Evolutionary conservation across 495 filamentous ascomycete species (phyloP), one percentile per base, ranked within the genome.

Genomic region (Mytilinidion resinicola): DNA sequence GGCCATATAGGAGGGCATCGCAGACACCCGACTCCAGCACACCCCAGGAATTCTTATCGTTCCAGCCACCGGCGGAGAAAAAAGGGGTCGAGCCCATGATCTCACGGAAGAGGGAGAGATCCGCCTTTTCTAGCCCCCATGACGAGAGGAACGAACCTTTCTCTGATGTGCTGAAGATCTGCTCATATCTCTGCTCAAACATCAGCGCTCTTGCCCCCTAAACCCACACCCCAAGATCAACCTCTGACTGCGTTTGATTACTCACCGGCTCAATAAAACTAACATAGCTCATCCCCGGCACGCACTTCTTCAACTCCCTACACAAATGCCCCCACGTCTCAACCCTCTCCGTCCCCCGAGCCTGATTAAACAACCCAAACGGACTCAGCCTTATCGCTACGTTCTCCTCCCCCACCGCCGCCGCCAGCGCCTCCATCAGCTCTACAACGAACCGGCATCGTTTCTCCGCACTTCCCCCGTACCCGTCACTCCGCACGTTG

Each of bases 251-350:
- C 43, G 8, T 30, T 6, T 30, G 30, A 20, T 15, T 20, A 67
- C 72, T 57, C 65, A 77, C 74, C 51, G 78, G 76, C 64, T 81
- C 78, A 52, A 81, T 72, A 57, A 81, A 78, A 64, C 74, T 76
- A 38, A 81, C 75, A 57, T 80, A 81, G 11, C 74, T 77, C 46
- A 65, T 33, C 8, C 36, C 17, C 0, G 57, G 62, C 14, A 49
- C 17, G 39, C 21, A 49, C 53, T 34, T 20, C 67, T 81, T 81
- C 57, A 81, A 57, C 62, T 76, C 63, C 57, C 67, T 55, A 50
- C 75, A 78, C n/a, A 82, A 66, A 60, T 74, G 63, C 15, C 69
- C 70, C 77, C 78, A 82, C 17, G 77, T 77, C 57, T 72, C 71
- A 9, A 73, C 35, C 30, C 72, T 69, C 65, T 80, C 67, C 57